Base-by-base conservation (phyloP, 163 green algal genomes). In the Chloromonas sp. region DNA sequence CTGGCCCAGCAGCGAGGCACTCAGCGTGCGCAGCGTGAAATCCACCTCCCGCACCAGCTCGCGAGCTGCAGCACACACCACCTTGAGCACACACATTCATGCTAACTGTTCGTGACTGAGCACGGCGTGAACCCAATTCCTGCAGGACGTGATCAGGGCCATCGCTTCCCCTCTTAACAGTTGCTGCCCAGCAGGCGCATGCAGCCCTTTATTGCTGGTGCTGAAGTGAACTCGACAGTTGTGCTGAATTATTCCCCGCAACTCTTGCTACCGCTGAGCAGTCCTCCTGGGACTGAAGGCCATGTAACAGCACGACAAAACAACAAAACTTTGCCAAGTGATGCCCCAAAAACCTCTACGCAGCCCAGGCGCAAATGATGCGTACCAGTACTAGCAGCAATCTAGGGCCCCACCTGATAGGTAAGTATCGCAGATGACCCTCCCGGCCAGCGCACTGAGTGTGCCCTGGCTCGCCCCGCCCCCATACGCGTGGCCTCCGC, bases 351-450 rank as follows among this genome's bases (percentile, higher is more conserved):
- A 36, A 36, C 36, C 36, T 36, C 36, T 36, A 36, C 36, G 36
- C 36, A 36, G 36, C 36, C 36, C 36, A 36, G 36, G 36, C 36
- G 36, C 36, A 36, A 36, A 36, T 36, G 36, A 36, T 36, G 36
- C 36, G 36, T 36, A 36, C 36, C 36, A 36, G 36, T 36, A 36
- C 36, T 36, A 36, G 36, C 36, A 36, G 36, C 36, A 36, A 36
- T 36, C 36, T 36, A 36, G 36, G 71, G 5, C 71, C 83, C 61
- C 83, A 91, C 89, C 89, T 76, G 88, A 88, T 11, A 99, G 90
- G 88, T 98, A 99, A 14, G 97, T 99, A 92, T 99, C 97, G 84
- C 95, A 98, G 83, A 99, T 87, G 85, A 99, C 91, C 14, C 97
- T 92, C 14, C 97, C 97, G 60, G 97, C 90, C 83, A 96, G 83